Percentiles rank a stretch among this genome's conserved stretches.
Evolutionary conservation across 371 early-diverging fungal genomes (phyloP).

Genomic region (Syncephalastrum monosporum): DNA sequence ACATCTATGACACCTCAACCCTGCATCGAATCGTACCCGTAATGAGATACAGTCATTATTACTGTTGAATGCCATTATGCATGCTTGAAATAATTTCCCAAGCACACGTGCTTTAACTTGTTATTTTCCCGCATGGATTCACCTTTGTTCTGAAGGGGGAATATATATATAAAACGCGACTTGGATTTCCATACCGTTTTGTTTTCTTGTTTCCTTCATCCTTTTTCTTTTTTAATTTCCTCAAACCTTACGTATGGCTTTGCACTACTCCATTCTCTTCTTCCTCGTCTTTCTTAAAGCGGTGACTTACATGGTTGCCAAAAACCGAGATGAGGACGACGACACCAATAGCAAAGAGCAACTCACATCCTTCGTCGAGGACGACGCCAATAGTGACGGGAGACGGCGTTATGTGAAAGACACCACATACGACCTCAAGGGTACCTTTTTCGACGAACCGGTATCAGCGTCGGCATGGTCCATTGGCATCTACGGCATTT

Average conservation of each 20-base stretch:
- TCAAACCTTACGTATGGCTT: slow-evolving; percentile 9
- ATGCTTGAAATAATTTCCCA: too few species aligned
- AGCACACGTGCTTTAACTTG: too few species aligned
- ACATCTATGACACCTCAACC: too few species aligned
- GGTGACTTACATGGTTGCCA: slow-evolving; percentile 11
- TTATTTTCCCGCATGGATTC: slow-evolving; percentile 1
- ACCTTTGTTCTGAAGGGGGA: neutral
- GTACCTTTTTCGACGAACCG: neutral
- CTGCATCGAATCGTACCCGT: too few species aligned
- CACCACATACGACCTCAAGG: too few species aligned
- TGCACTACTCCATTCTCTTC: slow-evolving; percentile 18
- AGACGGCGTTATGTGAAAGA: neutral
- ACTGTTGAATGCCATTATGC: too few species aligned
- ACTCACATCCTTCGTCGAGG: neutral
- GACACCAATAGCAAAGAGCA: slow-evolving; percentile 1
- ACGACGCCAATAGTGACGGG: neutral
- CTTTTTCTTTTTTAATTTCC: neutral
- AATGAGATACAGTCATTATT: too few species aligned
- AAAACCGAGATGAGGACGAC: slow-evolving; percentile 13
- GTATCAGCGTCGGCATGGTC: slow-evolving; percentile 7
- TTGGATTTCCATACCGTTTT: neutral
- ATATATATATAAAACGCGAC: too few species aligned
- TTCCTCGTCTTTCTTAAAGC: slow-evolving; percentile 16
- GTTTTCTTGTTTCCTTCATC: neutral
- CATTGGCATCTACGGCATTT: slow-evolving; percentile 4